Evolutionary conservation across 2,329 filamentous ascomycete genomes (phyloP).

Genomic region (Trichoderma sp.): DNA sequence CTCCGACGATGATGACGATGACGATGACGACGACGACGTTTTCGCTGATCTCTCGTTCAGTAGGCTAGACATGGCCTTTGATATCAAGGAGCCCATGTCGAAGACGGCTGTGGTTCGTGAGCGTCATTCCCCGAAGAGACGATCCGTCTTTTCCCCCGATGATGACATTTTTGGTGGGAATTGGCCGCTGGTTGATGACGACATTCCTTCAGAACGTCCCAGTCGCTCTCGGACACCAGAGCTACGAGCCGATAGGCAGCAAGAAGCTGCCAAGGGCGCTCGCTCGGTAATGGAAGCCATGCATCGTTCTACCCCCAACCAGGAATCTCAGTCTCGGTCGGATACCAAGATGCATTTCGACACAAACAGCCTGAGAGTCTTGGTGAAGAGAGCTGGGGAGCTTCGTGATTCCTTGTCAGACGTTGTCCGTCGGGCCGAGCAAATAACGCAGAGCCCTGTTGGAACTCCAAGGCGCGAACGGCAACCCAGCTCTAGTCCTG

Average conservation of each 20-base stretch:
- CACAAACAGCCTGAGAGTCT: slow-evolving; percentile 63
- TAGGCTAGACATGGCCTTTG: slow-evolving; percentile 42
- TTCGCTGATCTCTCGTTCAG: slow-evolving; percentile 47
- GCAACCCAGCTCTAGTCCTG: slow-evolving; percentile 57
- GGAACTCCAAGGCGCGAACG: slow-evolving; percentile 47
- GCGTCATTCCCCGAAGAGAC: slow-evolving; percentile 49
- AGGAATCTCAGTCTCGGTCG: slow-evolving; percentile 28
- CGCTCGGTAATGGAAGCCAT: slow-evolving; percentile 63
- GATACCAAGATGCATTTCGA: slow-evolving; percentile 60
- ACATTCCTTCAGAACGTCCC: slow-evolving; percentile 34
- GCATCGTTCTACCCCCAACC: slow-evolving; percentile 50
- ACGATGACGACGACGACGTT: slow-evolving; percentile 43
- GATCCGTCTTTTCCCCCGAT: slow-evolving; percentile 62
- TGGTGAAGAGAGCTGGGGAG: slow-evolving; percentile 60
- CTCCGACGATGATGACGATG: slow-evolving; percentile 38
- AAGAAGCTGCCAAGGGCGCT: slow-evolving; percentile 45
- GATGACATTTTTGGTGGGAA: slow-evolving; percentile 63
- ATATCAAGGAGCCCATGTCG: slow-evolving; percentile 43
- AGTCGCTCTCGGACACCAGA: slow-evolving; percentile 41
- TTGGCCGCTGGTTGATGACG: slow-evolving; percentile 43
- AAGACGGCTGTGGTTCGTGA: slow-evolving; percentile 54
- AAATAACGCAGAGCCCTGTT: slow-evolving; percentile 54
- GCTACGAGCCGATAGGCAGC: slow-evolving; percentile 29
- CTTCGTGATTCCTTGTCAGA: slow-evolving; percentile 59
- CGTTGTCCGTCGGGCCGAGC: slow-evolving; percentile 56